Evolutionary conservation across 2,329 filamentous ascomycete genomes (phyloP), one percentile per base, ranked within the genome.

Genomic region (Botrytis deweyae): DNA sequence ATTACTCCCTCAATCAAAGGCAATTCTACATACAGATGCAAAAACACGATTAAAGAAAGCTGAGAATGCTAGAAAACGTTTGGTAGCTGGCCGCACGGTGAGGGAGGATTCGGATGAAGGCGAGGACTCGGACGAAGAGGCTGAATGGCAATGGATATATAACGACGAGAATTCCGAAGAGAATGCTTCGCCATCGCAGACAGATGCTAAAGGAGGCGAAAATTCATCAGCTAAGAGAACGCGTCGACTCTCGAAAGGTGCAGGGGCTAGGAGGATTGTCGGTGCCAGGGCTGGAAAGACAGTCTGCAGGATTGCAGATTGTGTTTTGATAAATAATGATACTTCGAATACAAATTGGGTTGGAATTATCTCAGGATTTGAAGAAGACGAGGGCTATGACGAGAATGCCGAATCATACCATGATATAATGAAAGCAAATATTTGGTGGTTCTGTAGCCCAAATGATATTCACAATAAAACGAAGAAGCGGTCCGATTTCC

Each of bases 391-490:
- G 5, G 88, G 92, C 62, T 98, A 94, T 85, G 90, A 91, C 40
- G 95, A 93, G 72, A 92, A 92, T 76, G 65, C 65, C 36, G 65
- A 68, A 29, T 68, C 65, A 58, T 68, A 68, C 20, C 46, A 40
- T 68, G 64, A 68, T 33, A 61, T 67, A 38, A 73, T 71, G 72
- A 52, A 66, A n/a, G 74, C 68, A 44, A 64, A 66, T 36, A 96
- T 99, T 80, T 91, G 98, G 87, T 99, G 78, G 96, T 98, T 99
- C 81, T 94, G 93, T 0, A 94, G 93, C 0, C 93, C 97, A 79
- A 93, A 92, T 79, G 95, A 98, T 83, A 93, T 98, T 75, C 89
- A 91, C 42, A 96, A 93, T 79, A 92, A 91, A 80, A 88, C 90
- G 74, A 95, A 93, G 83, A 97, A 96, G 84, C 87, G 94, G 79